Evolutionary conservation across 2,329 filamentous ascomycete species (phyloP), one percentile per base, ranked within the genome.

Genomic region (Pseudocercospora cruenta): DNA sequence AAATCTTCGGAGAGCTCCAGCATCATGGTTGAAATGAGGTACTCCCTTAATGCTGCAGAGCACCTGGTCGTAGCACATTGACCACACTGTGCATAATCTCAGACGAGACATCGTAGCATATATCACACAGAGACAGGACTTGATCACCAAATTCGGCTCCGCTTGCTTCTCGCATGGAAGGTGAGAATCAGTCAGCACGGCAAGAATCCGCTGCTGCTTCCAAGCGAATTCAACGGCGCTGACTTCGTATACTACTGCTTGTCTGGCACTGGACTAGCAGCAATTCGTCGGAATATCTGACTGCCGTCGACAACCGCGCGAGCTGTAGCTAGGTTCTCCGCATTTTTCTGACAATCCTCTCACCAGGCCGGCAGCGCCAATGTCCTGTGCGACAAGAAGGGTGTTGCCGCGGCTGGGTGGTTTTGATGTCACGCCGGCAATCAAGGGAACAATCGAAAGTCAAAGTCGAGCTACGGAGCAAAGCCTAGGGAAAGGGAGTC

Each of bases 291-390:
- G 7, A 26, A 10, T 24, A 54, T 54, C 45, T 49, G 57, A 12
- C 10, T 59, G 57, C 33, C 57, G 57, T 47, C 19, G 57, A 59
- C 33, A 43, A 47, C 9, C 21, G 55, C 33, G 33, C 21, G 12
- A 24, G 19, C 19, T 58, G 12, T 58, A 9, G 19, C 31, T n/a
- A 19, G 33, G 33, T 59, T 59, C 57, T 59, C 57, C 57, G 57
- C 57, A 59, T 28, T 59, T 58, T 58, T 28, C 57, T 59, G 36
- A 59, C 57, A 14, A 59, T 59, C 57, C 39, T 55, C 24, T 55
- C 22, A 7, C 22, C 26, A 26, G 51, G 19, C 12, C 51, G 24
- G 24, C 51, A 14, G 51, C 51, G 26, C 26, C 24, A 55, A 33
- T 31, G 14, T 16, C n/a, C 51, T 22, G 36, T 16, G 36, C 16